Evolutionary conservation across 495 filamentous ascomycete species (phyloP).

Genomic region (Hamigera avellanea): DNA sequence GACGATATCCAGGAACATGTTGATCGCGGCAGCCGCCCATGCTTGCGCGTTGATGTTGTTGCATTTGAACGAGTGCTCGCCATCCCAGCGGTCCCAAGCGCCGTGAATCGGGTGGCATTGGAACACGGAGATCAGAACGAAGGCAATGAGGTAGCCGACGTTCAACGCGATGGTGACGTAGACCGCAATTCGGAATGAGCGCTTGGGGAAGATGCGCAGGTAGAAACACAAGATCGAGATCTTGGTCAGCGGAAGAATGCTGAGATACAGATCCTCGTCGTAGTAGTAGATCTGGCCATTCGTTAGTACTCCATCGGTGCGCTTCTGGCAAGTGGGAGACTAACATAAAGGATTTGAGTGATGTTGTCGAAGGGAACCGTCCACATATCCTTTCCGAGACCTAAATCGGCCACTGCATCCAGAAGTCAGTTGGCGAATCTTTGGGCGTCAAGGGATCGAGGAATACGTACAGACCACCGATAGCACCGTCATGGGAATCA

Average conservation of each 20-base stretch:
- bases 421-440: neutral
- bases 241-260: conserved; percentile 22
- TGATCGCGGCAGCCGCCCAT: conserved; percentile 28
- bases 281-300: conserved; percentile 10
- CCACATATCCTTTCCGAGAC: conserved; percentile 35
- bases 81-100: conserved; percentile 32
- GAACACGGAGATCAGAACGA: conserved; percentile 28
- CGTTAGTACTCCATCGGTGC: neutral
- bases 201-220: conserved; percentile 30
- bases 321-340: neutral
- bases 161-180: conserved; percentile 25
- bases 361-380: conserved; percentile 33
- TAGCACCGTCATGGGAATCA: conserved; percentile 14
- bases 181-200: conserved; percentile 14
- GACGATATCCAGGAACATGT: conserved; percentile 34
- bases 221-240: conserved; percentile 30
- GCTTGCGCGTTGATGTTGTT: conserved; percentile 31
- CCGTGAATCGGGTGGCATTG: conserved; percentile 29
- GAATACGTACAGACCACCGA: conserved; percentile 15
- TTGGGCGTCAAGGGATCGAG: neutral
- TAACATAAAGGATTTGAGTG: conserved; percentile 23
- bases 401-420: conserved; percentile 17
- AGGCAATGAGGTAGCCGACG: conserved; percentile 23
- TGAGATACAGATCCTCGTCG: conserved; percentile 7
- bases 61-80: conserved; percentile 21